These are phyloP conservation scores for Rhytidhysteron rufulum DNA, from an alignment of 2,329 filamentous ascomycete genomes.

Conservation along the genomic window DNA sequence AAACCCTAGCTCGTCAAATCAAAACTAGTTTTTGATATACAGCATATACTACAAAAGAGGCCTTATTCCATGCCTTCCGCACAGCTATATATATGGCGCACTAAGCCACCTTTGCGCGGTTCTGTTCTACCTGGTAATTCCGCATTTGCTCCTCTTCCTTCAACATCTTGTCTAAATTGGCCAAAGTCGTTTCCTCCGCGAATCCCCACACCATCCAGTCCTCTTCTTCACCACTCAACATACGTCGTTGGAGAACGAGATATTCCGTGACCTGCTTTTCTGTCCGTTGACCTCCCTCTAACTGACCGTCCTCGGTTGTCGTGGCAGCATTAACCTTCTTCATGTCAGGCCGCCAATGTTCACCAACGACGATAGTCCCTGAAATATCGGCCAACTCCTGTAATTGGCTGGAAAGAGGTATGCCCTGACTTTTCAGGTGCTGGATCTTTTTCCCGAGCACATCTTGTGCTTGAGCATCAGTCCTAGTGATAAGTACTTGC, in stretches of 20 bases:
- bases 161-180: no score
- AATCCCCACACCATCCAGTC: conserved; percentile 67
- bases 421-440: not conserved
- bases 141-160: no score
- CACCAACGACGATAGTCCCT: not conserved
- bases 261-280: conserved; percentile 60
- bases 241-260: conserved; percentile 56
- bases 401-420: not conserved
- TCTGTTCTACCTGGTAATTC: no score
- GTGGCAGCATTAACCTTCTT: conserved; percentile 6
- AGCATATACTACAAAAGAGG: no score
- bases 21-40: no score
- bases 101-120: no score
- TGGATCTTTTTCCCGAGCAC: not conserved
- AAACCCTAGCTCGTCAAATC: no score
- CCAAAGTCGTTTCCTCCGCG: conserved; percentile 46
- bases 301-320: not conserved
- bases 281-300: conserved; percentile 23
- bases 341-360: conserved; percentile 1
- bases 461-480: conserved; percentile 33
- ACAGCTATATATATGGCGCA: no score
- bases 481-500: conserved; percentile 38
- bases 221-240: conserved; percentile 43
- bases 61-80: no score
- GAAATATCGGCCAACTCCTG: conserved; percentile 21